Evolutionary conservation across 2,329 filamentous ascomycete genomes (phyloP).

Genomic region (Grosmannia huntii): DNA sequence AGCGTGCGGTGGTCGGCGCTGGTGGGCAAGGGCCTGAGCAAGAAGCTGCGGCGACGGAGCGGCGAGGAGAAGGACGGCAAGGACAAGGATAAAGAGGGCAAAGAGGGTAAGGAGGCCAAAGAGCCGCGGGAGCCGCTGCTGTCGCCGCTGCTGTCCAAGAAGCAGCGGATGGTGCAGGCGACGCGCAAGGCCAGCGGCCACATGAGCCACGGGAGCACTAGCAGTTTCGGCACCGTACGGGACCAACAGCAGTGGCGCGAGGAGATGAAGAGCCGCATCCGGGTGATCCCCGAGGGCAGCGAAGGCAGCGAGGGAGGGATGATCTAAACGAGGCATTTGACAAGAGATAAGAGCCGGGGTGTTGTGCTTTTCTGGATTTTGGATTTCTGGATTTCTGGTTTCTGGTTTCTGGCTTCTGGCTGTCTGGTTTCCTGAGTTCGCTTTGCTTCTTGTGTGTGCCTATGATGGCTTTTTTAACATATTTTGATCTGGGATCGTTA

Average conservation of each 20-base stretch:
- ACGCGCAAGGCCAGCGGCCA: conserved; percentile 6
- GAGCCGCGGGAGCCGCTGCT: background rate
- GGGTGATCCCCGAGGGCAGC: conserved; percentile 18
- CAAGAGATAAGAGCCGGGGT: background rate
- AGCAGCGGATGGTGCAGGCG: conserved; percentile 7
- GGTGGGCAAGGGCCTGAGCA: background rate
- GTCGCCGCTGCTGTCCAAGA: conserved; percentile 3
- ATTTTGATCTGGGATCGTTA: background rate
- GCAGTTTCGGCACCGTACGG: conserved; percentile 7
- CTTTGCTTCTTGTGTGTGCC: background rate
- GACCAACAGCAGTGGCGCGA: conserved; percentile 17
- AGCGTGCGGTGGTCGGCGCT: background rate
- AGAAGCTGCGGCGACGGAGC: background rate
- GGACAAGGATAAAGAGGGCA: background rate
- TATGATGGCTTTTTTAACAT: no score
- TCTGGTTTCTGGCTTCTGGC: no score
- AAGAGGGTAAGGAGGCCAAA: background rate
- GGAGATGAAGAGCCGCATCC: conserved; percentile 24
- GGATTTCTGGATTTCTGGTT: background rate
- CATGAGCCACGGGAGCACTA: background rate
- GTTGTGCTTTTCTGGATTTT: background rate
- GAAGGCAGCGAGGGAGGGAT: conserved; percentile 1
- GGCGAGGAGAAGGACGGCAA: background rate
- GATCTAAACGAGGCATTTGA: background rate
- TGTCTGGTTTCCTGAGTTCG: background rate